Conservation (phyloP, 148 eudicot genomes). For the Arctostaphylos glauca region DNA sequence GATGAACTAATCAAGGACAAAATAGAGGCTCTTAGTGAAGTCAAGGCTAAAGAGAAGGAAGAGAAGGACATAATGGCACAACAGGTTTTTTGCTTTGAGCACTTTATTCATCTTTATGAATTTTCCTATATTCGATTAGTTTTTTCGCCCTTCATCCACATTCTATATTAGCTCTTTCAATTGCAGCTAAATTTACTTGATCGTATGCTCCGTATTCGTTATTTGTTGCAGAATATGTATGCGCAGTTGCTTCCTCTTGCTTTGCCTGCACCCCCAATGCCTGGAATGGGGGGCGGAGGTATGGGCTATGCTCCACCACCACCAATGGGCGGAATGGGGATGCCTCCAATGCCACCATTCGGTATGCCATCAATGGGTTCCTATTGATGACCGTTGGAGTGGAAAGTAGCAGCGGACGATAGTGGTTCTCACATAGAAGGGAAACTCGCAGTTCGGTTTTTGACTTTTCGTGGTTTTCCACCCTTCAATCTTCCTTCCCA, state of each 20-base stretch:
- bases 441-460: conserved; percentile 9
- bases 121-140: background rate
- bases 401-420: conserved; percentile 2
- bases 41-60: conserved; percentile 75
- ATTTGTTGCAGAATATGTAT: conserved; percentile 75
- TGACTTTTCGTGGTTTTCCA: background rate
- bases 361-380: conserved; percentile 98
- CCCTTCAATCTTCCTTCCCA: background rate
- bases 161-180: background rate
- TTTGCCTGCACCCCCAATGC: conserved; percentile 92
- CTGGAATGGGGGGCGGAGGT: conserved; percentile 73
- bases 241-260: conserved; percentile 96
- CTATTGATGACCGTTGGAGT: conserved; percentile 30
- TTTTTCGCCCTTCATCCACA: background rate
- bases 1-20: conserved; percentile 90
- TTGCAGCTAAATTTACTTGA: background rate
- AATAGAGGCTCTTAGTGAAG: conserved; percentile 74
- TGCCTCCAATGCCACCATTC: conserved; percentile 96
- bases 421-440: background rate
- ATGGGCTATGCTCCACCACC: conserved; percentile 66
- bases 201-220: background rate
- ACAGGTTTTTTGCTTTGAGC: conserved; percentile 46
- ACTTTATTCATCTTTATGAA: background rate
- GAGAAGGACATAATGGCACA: conserved; percentile 85
- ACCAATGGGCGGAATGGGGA: conserved; percentile 85